Conservation (phyloP, 2,329 filamentous ascomycete genomes). For the Nemania sp. region DNA sequence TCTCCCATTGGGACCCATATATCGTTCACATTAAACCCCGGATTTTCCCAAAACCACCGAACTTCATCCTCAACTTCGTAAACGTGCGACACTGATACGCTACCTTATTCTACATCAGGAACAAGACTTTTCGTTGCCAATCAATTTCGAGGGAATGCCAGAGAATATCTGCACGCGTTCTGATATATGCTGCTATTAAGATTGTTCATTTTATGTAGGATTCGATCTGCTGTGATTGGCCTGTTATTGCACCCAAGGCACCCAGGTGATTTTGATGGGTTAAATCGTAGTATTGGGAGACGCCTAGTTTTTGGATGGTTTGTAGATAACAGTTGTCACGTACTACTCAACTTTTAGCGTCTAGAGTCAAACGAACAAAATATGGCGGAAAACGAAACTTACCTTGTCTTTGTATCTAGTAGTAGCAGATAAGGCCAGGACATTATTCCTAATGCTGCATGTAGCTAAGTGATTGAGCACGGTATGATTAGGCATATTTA, state of each 20-base stretch:
- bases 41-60: conserved; percentile 6
- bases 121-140: neutral
- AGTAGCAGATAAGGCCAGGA: conserved; percentile 93
- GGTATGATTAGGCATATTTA: conserved; percentile 97
- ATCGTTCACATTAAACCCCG: neutral
- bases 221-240: neutral
- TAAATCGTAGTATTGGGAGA: conserved; percentile 13
- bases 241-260: neutral
- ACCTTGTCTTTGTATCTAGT: conserved; percentile 98
- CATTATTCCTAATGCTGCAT: conserved; percentile 97
- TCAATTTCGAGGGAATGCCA: neutral
- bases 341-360: conserved; percentile 69
- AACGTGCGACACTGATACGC: neutral
- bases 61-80: neutral
- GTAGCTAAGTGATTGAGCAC: conserved; percentile 96
- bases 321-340: conserved; percentile 97
- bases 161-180: neutral
- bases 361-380: neutral
- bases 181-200: neutral
- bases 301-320: conserved; percentile 75
- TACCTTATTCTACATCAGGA: conserved; percentile 13
- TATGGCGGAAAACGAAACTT: conserved; percentile 42
- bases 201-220: conserved; percentile 3
- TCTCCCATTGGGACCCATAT: neutral
- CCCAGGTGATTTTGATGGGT: neutral